Base-by-base conservation (phyloP, 176 grass and related monocot genomes). In the Carex myosuroides region DNA sequence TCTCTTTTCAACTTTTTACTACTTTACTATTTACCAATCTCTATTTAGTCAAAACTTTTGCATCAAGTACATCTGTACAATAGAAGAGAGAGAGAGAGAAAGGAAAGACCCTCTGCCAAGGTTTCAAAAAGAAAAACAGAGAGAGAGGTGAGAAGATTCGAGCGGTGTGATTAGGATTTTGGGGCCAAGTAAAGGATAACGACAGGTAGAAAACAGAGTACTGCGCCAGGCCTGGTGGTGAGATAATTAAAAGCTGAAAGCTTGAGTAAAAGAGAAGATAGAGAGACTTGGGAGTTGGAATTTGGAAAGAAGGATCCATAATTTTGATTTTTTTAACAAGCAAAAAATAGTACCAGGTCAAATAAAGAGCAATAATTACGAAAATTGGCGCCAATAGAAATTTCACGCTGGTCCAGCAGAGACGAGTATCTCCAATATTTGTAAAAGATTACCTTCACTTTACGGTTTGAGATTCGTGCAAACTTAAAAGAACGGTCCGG, bases 41-140 rank as follows among this genome's bases (percentile, higher is more conserved):
- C 82, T 57, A 26, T 30, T 57, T 55, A 33, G 50, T 78, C 73
- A 78, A 78, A 78, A 78, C 73, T 78, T 78, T 78, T 29, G 73
- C 50, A 57, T 33, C 73, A 78, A 78, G 73, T 78, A 78, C 50
- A 57, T 33, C 73, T 55, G 52, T 77, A 54, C 21, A 75, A 54
- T 8, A 18, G 56, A n/a, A 18, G 5, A n/a, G 57, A n/a, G 17
- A 59, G 57, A 63, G 35, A 70, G 33, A 70, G 33, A 68, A 4
- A 17, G 32, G 14, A 0, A 13, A 37, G 30, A 37, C 9, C 9
- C 46, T 48, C 46, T 48, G 46, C 46, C 46, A 48, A 48, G 46
- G 46, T 48, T 48, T 48, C 46, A 48, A 48, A 48, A 4, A 12
- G 3, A 64, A 13, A 33, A 1, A 12, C 10, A 22, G 42, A 54